Evolutionary conservation across 805 yeast species (phyloP).

Genomic region (Monosporozyma siamensis): DNA sequence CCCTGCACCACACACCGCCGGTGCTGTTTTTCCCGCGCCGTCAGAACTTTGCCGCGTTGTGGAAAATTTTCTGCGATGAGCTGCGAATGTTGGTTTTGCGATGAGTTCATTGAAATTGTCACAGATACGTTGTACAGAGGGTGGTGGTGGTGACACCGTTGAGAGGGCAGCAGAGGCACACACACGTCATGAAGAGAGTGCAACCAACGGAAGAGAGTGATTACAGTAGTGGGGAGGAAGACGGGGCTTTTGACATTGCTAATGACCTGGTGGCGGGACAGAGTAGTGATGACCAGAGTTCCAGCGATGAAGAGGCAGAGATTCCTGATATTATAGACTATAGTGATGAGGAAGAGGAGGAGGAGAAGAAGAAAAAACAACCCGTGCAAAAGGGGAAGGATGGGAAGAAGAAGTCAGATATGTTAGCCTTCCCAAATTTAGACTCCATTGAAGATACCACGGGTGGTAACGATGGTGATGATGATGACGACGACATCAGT

Average conservation of each 20-base stretch:
- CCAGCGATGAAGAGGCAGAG: constrained; percentile 22
- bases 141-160: too few species aligned
- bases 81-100: too few species aligned
- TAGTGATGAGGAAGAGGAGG: constrained; percentile 31
- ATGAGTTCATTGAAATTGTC: too few species aligned
- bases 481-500: constrained; percentile 40
- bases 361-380: constrained; percentile 42
- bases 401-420: constrained; percentile 9
- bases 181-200: background rate
- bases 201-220: background rate
- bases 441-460: constrained; percentile 42
- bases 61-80: constrained; percentile 10
- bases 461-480: constrained; percentile 27
- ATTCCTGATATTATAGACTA: constrained; percentile 24
- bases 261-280: constrained; percentile 40
- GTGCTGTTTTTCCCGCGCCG: background rate
- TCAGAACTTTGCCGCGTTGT: background rate
- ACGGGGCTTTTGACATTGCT: constrained; percentile 46
- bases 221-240: constrained; percentile 13
- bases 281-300: constrained; percentile 32
- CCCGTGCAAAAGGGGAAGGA: constrained; percentile 11
- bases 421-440: constrained; percentile 38
- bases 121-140: too few species aligned
- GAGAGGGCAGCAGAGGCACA: background rate
- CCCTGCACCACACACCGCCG: background rate